These are phyloP conservation scores for Exophiala alcalophila DNA, from an alignment of 2,329 filamentous ascomycete genomes.

Conservation along the genomic window DNA sequence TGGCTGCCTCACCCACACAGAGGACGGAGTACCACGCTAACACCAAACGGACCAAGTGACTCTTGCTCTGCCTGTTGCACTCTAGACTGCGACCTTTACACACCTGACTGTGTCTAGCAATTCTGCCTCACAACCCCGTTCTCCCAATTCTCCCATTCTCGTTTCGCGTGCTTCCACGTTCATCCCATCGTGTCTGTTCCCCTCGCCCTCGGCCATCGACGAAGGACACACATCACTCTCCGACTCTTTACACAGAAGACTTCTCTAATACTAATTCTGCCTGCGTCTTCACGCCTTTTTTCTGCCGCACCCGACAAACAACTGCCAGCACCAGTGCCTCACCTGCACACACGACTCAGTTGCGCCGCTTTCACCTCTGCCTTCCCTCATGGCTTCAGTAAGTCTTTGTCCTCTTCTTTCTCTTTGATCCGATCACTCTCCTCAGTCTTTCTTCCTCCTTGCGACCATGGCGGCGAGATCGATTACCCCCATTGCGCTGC, in stretches of 20 bases:
- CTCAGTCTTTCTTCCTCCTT: slow-evolving; percentile 19
- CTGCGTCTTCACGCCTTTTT: neutral
- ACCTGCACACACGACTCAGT: slow-evolving; percentile 7
- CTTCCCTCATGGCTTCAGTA: slow-evolving; percentile 48
- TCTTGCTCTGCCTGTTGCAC: too few species aligned
- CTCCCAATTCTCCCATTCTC: slow-evolving; percentile 1
- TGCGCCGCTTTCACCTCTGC: slow-evolving; percentile 4
- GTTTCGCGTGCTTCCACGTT: slow-evolving; percentile 5
- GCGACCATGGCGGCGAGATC: slow-evolving; percentile 40
- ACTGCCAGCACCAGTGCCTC: slow-evolving; percentile 20
- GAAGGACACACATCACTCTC: too few species aligned
- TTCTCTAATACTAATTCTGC: slow-evolving; percentile 15
- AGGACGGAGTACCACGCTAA: too few species aligned
- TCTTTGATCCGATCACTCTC: slow-evolving; percentile 16
- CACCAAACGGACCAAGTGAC: too few species aligned
- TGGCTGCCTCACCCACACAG: too few species aligned
- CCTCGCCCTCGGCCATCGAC: neutral
- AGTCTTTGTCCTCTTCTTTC: slow-evolving; percentile 32
- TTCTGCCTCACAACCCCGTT: slow-evolving; percentile 5
- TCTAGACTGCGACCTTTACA: too few species aligned
- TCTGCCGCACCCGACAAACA: slow-evolving; percentile 10
- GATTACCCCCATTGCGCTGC: slow-evolving; percentile 15
- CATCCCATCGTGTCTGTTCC: slow-evolving; percentile 3
- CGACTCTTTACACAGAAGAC: neutral
- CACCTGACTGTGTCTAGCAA: too few species aligned